A percentile compares a stretch with the other conserved stretches of the same genome.
Evolutionary conservation across 1,139 yeast species (phyloP).

Genomic region (Debaryomycetaceae sp.): DNA sequence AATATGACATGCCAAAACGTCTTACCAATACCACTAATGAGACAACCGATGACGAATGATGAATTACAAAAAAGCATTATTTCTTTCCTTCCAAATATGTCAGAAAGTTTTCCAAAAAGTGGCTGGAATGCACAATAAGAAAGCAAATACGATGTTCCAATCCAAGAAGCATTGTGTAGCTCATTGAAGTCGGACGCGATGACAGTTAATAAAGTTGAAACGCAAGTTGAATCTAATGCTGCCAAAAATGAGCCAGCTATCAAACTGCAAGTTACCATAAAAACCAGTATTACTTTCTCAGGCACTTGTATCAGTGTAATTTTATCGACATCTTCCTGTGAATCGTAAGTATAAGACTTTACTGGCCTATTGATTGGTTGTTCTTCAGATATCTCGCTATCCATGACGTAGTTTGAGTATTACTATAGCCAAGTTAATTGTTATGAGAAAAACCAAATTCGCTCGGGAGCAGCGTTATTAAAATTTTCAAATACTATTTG

Average conservation of each 20-base stretch:
- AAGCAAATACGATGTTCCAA: conserved; percentile 25
- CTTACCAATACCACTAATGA: conserved; percentile 16
- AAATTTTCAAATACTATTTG: no score
- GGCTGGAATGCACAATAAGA: conserved; percentile 30
- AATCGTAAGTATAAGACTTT: no score
- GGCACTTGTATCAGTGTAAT: no score
- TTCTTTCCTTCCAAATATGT: conserved; percentile 33
- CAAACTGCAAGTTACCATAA: no score
- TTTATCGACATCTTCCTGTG: no score
- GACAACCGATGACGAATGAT: conserved; percentile 25
- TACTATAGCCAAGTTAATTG: no score
- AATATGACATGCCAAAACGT: background rate
- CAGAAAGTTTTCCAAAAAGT: conserved; percentile 32
- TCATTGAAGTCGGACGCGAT: conserved; percentile 26
- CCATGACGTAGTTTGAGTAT: no score
- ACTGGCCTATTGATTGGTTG: no score
- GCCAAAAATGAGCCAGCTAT: conserved; percentile 12
- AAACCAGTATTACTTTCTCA: no score
- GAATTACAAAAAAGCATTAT: conserved; percentile 21
- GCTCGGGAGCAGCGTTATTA: no score
- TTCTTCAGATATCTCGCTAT: no score
- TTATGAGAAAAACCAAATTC: no score
- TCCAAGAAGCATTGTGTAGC: conserved; percentile 25
- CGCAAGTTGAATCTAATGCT: conserved; percentile 27
- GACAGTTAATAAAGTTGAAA: conserved; percentile 21